Evolutionary conservation across 176 grass and related monocot species (phyloP), one percentile per base, ranked within the genome.

Genomic region (Phoenix dactylifera): DNA sequence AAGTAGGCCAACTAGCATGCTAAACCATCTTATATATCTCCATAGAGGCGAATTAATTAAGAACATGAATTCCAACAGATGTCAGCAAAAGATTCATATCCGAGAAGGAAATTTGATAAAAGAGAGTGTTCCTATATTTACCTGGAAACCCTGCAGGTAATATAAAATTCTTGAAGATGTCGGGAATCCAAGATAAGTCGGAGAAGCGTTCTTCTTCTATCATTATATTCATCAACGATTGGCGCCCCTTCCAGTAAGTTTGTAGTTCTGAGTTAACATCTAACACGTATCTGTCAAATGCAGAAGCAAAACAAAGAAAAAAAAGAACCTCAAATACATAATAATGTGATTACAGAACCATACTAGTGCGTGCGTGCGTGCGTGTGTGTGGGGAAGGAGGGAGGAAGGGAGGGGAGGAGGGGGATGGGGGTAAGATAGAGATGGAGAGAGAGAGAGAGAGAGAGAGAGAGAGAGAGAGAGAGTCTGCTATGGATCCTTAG

Each of bases 121-220:
- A 18, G 15, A 7, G 68, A 19, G 49, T 18, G 56, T 30, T 25
- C 4, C 19, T 73, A 50, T 15, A 69, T 7, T 70, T 74, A 90
- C 91, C 91, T 60, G 91, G 91, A 96, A 81, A 96, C 6, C 91
- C 86, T 0, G 80, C 75, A 1, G 91, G 91, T 66, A 96, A 77
- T 52, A 90, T 60, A 54, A 96, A 96, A 61, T 87, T 80, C 66
- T 24, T 75, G 54, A 96, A 26, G 59, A 57, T 54, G n/a, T 18
- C 54, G 24, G 83, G 75, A 74, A 82, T 18, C 6, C 54, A 64
- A 77, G 68, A 76, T 22, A 74, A 72, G 4, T 51, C 4, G n/a
- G 59, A 54, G 51, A 53, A 15, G 49, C 52, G 58, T 51, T 63
- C 64, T 57, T 65, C 5, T 32, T 79, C 68, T 49, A 73, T 32